phyloP scores from a whole-genome alignment of 2,329 filamentous ascomycete genomes.

The Claviceps purpurea region DNA sequence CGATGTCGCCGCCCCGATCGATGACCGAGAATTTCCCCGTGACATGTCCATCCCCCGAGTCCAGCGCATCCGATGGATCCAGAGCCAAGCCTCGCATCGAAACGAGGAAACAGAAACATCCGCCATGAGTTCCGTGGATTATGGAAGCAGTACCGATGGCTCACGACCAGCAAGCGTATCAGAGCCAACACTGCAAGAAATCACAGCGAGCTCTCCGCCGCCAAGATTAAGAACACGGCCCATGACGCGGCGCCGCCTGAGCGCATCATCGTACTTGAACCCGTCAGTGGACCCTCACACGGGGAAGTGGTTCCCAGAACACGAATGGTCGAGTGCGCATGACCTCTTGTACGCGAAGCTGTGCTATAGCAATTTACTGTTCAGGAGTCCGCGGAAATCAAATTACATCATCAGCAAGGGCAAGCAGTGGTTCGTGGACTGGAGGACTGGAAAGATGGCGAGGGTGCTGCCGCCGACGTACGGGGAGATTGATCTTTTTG shows the following conservation, averaged over 20 bases:
- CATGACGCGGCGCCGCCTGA: constrained; percentile 24
- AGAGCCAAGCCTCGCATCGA: constrained; percentile 20
- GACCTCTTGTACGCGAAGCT: constrained; percentile 47
- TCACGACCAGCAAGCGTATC: background rate
- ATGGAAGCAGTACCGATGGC: constrained; percentile 3
- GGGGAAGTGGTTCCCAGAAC: constrained; percentile 43
- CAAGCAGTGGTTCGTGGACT: constrained; percentile 47
- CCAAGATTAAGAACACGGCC: constrained; percentile 15
- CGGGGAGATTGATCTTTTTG: constrained; percentile 35
- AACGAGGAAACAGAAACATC: constrained; percentile 4
- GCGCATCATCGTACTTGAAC: constrained; percentile 32
- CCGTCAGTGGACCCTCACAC: constrained; percentile 32
- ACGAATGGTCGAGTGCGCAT: constrained; percentile 40
- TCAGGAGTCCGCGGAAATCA: constrained; percentile 42
- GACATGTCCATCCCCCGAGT: constrained; percentile 49
- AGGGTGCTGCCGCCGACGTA: constrained; percentile 41
- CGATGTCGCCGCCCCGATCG: constrained; percentile 55
- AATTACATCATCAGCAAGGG: constrained; percentile 44
- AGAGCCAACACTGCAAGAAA: constrained; percentile 2
- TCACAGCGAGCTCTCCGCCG: constrained; percentile 10
- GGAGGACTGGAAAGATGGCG: constrained; percentile 41
- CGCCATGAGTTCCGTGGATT: background rate
- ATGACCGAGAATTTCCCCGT: constrained; percentile 52
- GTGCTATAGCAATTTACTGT: constrained; percentile 45
- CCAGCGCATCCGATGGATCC: constrained; percentile 38